Evolutionary conservation across 306 rosid species (phyloP).

Genomic region (Pueraria montana): DNA sequence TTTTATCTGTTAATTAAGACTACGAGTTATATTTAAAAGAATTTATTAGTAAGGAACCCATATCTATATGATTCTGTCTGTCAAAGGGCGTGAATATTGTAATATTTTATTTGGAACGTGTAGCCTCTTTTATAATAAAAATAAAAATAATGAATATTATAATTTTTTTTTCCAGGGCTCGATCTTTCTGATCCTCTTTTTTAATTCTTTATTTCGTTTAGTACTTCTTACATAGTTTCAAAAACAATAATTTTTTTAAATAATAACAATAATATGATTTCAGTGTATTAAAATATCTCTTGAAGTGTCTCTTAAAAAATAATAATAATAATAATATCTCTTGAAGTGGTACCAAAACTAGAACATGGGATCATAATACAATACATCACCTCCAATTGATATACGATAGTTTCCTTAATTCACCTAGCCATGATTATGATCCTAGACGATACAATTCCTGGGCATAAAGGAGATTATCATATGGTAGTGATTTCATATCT

Average conservation of each 20-base stretch:
- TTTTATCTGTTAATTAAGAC: not conserved
- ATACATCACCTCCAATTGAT: slow-evolving; percentile 3
- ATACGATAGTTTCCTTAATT: not conserved
- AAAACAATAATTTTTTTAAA: not conserved
- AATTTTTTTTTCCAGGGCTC: not conserved
- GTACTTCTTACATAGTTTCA: not conserved
- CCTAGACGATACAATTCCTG: not conserved
- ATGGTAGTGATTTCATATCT: slow-evolving; percentile 56
- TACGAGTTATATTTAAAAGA: not conserved
- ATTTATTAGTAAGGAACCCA: not conserved
- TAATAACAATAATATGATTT: not conserved
- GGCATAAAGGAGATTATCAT: slow-evolving; percentile 24
- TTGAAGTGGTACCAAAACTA: not conserved
- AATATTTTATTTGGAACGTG: not conserved
- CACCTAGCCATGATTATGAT: slow-evolving; percentile 31
- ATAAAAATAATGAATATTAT: not conserved
- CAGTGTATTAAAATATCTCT: not conserved
- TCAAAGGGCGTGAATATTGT: not conserved
- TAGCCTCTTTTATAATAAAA: not conserved
- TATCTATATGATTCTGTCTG: not conserved
- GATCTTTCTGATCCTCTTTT: not conserved
- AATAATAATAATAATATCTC: not conserved
- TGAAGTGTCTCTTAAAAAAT: not conserved
- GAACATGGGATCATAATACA: slow-evolving; percentile 11
- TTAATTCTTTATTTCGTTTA: not conserved